These are phyloP conservation scores for Phaeophleospora eucalypticola DNA, from an alignment of 2,329 filamentous ascomycete species.

Conservation along the genomic window DNA sequence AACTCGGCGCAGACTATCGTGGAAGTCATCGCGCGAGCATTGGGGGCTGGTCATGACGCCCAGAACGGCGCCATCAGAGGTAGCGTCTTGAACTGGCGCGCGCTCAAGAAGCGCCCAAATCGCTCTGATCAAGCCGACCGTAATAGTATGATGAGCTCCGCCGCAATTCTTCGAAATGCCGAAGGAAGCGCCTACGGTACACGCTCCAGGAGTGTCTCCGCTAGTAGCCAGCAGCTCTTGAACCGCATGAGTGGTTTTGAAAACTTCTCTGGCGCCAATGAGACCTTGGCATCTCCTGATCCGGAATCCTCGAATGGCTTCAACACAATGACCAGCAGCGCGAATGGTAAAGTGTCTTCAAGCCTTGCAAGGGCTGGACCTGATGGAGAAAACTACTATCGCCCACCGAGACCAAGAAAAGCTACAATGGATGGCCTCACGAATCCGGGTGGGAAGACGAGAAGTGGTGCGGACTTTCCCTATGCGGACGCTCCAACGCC, in stretches of 20 bases:
- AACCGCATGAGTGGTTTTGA: conserved; percentile 53
- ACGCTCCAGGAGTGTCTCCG: conserved; percentile 57
- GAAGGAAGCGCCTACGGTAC: conserved; percentile 34
- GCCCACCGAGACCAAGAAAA: conserved; percentile 70
- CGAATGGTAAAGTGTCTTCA: conserved; percentile 8
- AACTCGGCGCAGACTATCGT: conserved; percentile 87
- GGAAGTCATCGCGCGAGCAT: conserved; percentile 77
- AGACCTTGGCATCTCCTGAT: conserved; percentile 49
- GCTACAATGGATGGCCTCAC: conserved; percentile 57
- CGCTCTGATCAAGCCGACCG: conserved; percentile 55
- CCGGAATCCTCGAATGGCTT: conserved; percentile 9
- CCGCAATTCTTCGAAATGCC: conserved; percentile 62
- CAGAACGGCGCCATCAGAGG: conserved; percentile 55
- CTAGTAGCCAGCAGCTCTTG: conserved; percentile 59
- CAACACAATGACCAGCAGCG: conserved; percentile 4
- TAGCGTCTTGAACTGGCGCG: conserved; percentile 68
- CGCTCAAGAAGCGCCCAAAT: conserved; percentile 31
- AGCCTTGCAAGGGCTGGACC: conserved; percentile 16
- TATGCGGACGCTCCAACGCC: conserved; percentile 43
- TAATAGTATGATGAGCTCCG: conserved; percentile 76
- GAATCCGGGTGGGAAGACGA: conserved; percentile 40
- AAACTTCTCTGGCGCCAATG: conserved; percentile 52
- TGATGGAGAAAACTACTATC: conserved; percentile 74
- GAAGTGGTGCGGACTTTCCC: conserved; percentile 33
- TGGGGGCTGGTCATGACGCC: conserved; percentile 73